These are phyloP conservation scores for Hypoxylon sp. DNA, from an alignment of 2,329 filamentous ascomycete species.

Conservation along the genomic window DNA sequence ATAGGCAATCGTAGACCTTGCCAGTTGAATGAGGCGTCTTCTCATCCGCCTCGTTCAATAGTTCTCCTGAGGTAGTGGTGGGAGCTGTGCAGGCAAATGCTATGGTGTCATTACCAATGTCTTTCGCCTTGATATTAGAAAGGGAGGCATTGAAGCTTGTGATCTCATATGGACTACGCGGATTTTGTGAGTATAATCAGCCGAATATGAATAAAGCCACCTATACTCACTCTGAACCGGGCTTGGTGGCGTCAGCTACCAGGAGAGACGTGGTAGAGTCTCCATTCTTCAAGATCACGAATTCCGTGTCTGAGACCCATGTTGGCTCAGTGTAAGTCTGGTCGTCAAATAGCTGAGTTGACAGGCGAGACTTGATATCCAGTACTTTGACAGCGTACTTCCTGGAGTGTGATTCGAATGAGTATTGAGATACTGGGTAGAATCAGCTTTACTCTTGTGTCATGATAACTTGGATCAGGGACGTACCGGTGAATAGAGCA, in stretches of 20 bases:
- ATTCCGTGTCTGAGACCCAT: constrained; percentile 79
- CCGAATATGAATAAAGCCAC: not conserved
- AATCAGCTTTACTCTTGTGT: constrained; percentile 50
- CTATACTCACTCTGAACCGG: constrained; percentile 56
- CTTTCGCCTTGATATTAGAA: constrained; percentile 70
- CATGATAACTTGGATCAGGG: not conserved
- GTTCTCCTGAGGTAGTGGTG: constrained; percentile 75
- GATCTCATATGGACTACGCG: constrained; percentile 60
- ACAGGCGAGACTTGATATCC: constrained; percentile 75
- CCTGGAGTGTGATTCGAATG: constrained; percentile 80
- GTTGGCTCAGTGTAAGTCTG: constrained; percentile 75
- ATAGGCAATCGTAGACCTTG: constrained; percentile 79
- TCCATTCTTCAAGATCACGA: constrained; percentile 65
- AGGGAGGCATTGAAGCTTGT: constrained; percentile 65
- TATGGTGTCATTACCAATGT: constrained; percentile 63
- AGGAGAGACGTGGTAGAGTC: constrained; percentile 64
- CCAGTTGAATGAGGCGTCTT: constrained; percentile 73
- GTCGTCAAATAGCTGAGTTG: constrained; percentile 75
- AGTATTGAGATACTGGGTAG: constrained; percentile 76
- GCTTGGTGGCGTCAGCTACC: constrained; percentile 55
- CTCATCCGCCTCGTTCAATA: constrained; percentile 75
- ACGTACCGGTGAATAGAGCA: constrained; percentile 72
- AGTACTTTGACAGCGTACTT: constrained; percentile 77
- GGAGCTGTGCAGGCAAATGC: constrained; percentile 72
- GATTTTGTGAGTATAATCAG: constrained; percentile 21